phyloP scores from a whole-genome alignment of 225 moss, liverwort and hornwort genomes.

The Polytrichum formosum region DNA sequence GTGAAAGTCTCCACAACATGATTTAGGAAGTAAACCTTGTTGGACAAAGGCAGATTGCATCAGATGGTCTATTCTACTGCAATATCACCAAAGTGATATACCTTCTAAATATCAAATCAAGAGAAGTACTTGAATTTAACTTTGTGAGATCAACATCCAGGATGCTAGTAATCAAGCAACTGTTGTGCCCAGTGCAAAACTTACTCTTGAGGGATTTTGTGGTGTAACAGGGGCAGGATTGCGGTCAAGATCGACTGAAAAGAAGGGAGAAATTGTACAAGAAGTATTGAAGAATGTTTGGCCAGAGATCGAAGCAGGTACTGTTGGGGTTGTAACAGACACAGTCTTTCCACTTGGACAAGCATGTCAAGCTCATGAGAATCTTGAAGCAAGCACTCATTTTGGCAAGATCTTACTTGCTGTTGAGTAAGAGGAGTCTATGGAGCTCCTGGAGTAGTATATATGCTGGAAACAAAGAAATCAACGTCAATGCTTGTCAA shows the following conservation, averaged over 20 bases:
- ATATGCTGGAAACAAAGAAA: too few relatives aligned
- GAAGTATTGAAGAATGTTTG: slow-evolving; percentile 72
- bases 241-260: slow-evolving; percentile 45
- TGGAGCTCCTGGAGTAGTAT: too few relatives aligned
- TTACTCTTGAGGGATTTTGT: background rate
- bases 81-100: too few relatives aligned
- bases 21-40: too few relatives aligned
- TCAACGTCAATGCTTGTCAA: too few relatives aligned
- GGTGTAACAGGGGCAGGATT: slow-evolving; percentile 50
- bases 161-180: too few relatives aligned
- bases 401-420: slow-evolving; percentile 74
- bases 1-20: too few relatives aligned
- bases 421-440: slow-evolving; percentile 1
- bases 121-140: background rate
- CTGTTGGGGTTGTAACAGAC: slow-evolving; percentile 50
- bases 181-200: background rate
- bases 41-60: too few relatives aligned
- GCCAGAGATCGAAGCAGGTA: slow-evolving; percentile 70
- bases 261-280: slow-evolving; percentile 76
- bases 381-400: slow-evolving; percentile 60
- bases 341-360: slow-evolving; percentile 45
- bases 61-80: too few relatives aligned
- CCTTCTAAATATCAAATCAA: background rate
- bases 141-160: background rate
- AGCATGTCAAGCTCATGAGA: slow-evolving; percentile 62